Base-by-base conservation (phyloP, 495 filamentous ascomycete species). In the Echria macrotheca region DNA sequence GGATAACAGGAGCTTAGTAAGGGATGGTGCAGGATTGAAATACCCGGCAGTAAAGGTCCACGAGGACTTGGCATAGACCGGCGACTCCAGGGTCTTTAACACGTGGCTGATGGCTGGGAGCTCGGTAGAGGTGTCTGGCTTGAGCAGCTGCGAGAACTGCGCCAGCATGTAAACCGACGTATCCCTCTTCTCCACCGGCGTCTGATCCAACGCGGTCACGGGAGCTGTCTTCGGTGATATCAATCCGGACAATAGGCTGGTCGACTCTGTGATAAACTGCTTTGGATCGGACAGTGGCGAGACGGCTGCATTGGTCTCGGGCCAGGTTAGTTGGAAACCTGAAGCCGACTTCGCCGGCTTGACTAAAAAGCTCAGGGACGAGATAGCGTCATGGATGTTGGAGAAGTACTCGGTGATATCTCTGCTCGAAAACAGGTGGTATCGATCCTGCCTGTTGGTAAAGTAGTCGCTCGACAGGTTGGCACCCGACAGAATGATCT, bases 21-120 rank as follows among this genome's bases (percentile, higher is more conserved):
- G 77, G 1, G 80, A 76, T 2, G 91, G 82, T 31, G 88, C 86
- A 41, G 93, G 94, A 68, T 99, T 98, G 74, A 98, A 98, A 66
- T 98, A 98, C 22, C 93, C 93, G 2, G 93, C 91, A 17, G 93
- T 97, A 68, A 98, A 97, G 11, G 88, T 88, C 91, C 93, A 97
- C 28, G 77, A 81, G 3, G 85, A 85, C 26, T 78, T 73, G 28
- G 72, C 65, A 58, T 85, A 86, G 17, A 75, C 68, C 1, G 83
- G 72, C 5, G 62, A 65, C 2, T 78, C 73, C 17, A 96, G 72
- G 5, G 75, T 71, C n/a, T 71, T 73, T 5, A 99, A 74, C 44
- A 97, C 73, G 29, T 78, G 76, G 2, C 76, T 84, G 22, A 99
- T 73, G 18, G 82, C 85, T 0, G 87, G 87, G 19, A 89, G 83